A percentile compares a stretch with the other conserved stretches of the same genome.
Conservation (phyloP, 129 eudicot genomes). For the Centaurea solstitialis region DNA sequence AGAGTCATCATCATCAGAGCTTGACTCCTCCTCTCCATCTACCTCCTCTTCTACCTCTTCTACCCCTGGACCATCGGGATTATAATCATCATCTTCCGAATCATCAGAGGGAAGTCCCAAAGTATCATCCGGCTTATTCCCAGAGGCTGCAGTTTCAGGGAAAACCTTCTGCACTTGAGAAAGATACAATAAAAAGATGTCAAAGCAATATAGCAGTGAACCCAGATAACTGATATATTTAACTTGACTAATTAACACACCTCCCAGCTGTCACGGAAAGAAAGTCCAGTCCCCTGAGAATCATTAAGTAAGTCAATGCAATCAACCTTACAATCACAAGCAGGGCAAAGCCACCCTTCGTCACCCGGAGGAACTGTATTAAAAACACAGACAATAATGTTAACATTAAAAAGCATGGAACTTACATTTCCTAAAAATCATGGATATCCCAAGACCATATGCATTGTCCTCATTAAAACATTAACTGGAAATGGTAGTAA, state of each 20-base stretch:
- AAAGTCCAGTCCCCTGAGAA: constrained; percentile 54
- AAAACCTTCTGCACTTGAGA: constrained; percentile 65
- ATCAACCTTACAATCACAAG: constrained; percentile 92
- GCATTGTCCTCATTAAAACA: not conserved
- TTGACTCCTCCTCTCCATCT: constrained; percentile 57
- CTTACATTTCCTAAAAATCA: not conserved
- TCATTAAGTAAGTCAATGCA: constrained; percentile 81
- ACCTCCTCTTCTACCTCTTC: constrained; percentile 38
- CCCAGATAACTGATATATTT: not conserved
- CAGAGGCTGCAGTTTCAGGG: constrained; percentile 71
- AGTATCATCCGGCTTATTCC: constrained; percentile 47
- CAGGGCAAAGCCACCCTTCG: constrained; percentile 98
- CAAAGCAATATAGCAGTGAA: not conserved
- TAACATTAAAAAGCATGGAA: not conserved
- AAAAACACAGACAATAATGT: not conserved
- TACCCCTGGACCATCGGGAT: constrained; percentile 63
- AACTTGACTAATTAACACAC: constrained; percentile 34
- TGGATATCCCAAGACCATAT: not conserved
- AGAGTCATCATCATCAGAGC: constrained; percentile 72
- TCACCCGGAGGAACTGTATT: constrained; percentile 91
- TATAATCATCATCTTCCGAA: constrained; percentile 88
- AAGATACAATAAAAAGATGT: constrained; percentile 13
- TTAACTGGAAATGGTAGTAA: not conserved
- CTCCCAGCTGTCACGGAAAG: constrained; percentile 84
- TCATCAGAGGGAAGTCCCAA: constrained; percentile 82